Evolutionary conservation across 2,329 filamentous ascomycete species (phyloP).

Genomic region (Cryoendolithus antarcticus): DNA sequence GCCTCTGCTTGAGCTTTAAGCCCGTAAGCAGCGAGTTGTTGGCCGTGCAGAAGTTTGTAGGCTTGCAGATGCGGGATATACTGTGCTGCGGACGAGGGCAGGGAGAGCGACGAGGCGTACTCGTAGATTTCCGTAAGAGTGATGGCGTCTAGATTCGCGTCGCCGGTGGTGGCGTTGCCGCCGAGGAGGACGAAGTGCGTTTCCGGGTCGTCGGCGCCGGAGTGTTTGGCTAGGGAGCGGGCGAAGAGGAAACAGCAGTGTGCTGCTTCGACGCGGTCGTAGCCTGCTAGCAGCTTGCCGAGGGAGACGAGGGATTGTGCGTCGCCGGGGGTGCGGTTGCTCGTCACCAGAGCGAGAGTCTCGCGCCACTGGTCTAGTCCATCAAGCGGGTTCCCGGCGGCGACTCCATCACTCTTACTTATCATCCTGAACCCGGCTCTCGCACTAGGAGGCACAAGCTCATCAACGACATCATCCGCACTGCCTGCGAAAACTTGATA

Average conservation of each 20-base stretch:
- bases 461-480: conserved; percentile 85
- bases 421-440: conserved; percentile 86
- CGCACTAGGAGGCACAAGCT: conserved; percentile 85
- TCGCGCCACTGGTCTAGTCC: conserved; percentile 92
- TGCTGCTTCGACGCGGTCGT: conserved; percentile 79
- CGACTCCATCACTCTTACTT: conserved; percentile 52
- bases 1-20: conserved; percentile 70
- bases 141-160: conserved; percentile 67
- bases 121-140: conserved; percentile 94
- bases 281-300: conserved; percentile 69
- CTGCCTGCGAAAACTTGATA: conserved; percentile 94
- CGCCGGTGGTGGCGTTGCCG: conserved; percentile 69
- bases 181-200: conserved; percentile 74
- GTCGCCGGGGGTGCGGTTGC: conserved; percentile 77
- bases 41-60: conserved; percentile 85
- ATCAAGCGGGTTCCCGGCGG: conserved; percentile 61
- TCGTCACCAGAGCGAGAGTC: conserved; percentile 71
- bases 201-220: conserved; percentile 69
- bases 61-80: conserved; percentile 68
- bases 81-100: conserved; percentile 27
- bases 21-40: conserved; percentile 72
- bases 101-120: conserved; percentile 63
- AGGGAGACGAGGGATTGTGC: conserved; percentile 64
- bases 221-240: conserved; percentile 56
- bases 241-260: conserved; percentile 92